Base-by-base conservation (phyloP, 2,329 filamentous ascomycete species). In the Daldinia sp. region DNA sequence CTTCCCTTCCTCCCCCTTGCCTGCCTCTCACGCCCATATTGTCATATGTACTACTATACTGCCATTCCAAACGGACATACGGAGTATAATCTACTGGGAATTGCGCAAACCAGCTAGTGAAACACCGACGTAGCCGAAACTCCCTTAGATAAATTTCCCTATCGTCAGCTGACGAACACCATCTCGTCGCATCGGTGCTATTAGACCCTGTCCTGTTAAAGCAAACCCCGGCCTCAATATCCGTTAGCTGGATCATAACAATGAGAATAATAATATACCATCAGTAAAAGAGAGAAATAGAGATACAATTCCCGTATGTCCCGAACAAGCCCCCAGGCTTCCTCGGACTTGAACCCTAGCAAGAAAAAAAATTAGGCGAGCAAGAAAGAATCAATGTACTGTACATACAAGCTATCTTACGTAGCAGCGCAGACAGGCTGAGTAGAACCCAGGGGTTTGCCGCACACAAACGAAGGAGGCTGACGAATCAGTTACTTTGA, bases 151-250 rank as follows among this genome's bases (percentile, higher is more conserved):
- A 60, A 59, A 59, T 64, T 60, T 56, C 58, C 53, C 55, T 53
- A 65, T 67, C 68, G 65, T 72, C 70, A 72, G 70, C 70, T 72
- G 70, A 72, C 33, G 68, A 68, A 70, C 67, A 68, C 63, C 69
- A 68, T 60, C 58, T 67, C 63, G 44, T 60, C 59, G 65, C 70
- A 72, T 70, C 55, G 62, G 64, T 48, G 58, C n/a, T 59, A 56
- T 30, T 53, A 56, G 48, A 66, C 46, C 67, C 46, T 66, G 51
- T 42, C 63, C 35, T 67, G 60, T 60, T 62, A 59, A 67, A 44
- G 53, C 48, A 57, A 61, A 67, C 67, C 66, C 63, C 50, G 60
- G 66, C 28, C 51, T 26, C 46, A 60, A 63, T 64, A 64, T 55
- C 62, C 50, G 55, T 59, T 58, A 37, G 54, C 51, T 51, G 26